Conservation (phyloP, 176 grass and related monocot species). For the Oryza rufipogon region DNA sequence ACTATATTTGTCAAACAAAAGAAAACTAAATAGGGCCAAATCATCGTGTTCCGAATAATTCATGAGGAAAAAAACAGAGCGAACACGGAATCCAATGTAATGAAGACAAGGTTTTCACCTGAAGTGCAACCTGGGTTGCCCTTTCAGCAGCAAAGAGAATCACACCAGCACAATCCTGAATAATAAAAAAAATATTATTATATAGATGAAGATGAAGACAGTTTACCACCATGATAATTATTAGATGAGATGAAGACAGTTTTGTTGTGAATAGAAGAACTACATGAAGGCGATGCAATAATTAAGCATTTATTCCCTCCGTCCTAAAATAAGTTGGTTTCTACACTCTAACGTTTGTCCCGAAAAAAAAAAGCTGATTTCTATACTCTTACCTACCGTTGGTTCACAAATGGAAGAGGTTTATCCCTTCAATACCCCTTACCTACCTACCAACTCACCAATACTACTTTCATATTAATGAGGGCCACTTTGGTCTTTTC, state of each 20-base stretch:
- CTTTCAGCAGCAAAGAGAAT: conserved; percentile 94
- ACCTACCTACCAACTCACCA: too few relatives aligned
- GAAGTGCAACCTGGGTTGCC: conserved; percentile 93
- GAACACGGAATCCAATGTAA: background rate
- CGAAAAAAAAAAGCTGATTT: too few relatives aligned
- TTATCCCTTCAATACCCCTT: too few relatives aligned
- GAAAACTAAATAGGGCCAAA: background rate
- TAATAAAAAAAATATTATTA: background rate
- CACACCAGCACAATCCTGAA: conserved; percentile 91
- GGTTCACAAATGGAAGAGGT: too few relatives aligned
- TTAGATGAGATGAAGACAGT: conserved; percentile 28
- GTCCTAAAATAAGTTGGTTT: too few relatives aligned
- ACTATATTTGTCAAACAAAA: background rate
- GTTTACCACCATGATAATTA: conserved; percentile 10
- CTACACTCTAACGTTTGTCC: too few relatives aligned
- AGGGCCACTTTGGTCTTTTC: too few relatives aligned
- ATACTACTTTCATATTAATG: too few relatives aligned
- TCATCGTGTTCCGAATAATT: background rate
- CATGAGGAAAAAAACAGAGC: background rate
- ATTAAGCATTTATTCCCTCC: background rate
- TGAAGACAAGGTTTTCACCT: conserved; percentile 56
- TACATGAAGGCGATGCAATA: conserved; percentile 23
- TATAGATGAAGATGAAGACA: conserved; percentile 31
- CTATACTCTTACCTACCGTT: too few relatives aligned
- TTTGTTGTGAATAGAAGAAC: conserved; percentile 23